Base-by-base conservation (phyloP, 495 filamentous ascomycete genomes). In the Cercophora sp. region DNA sequence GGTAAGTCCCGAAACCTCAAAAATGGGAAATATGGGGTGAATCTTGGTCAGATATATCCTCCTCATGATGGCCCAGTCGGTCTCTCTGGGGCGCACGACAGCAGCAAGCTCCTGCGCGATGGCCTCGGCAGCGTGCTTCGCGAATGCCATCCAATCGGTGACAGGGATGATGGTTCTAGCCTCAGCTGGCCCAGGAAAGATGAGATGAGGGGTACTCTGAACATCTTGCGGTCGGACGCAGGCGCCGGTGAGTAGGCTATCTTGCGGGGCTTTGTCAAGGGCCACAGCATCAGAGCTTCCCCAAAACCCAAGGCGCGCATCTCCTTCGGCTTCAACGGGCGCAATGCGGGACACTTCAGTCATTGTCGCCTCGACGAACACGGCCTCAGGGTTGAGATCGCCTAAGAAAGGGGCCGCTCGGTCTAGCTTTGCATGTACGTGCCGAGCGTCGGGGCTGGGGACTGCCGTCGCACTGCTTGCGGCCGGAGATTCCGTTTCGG, bases 311-410 rank as follows among this genome's bases (percentile, higher is more conserved):
- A 70, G 50, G 18, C 49, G 26, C 0, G 49, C 22, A 13, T 31
- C 37, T 1, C n/a, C 37, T 20, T 63, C 64, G 8, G 68, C 62
- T 15, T 61, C 69, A 11, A 64, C 66, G 11, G 63, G 60, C 10
- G 64, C 66, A n/a, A 61, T 57, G n/a, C 64, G 62, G 5, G 67
- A 73, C 8, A 62, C 65, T 25, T 68, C 57, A 44, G 60, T 62
- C 19, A 74, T 72, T 22, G 68, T 72, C 10, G 65, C 70, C 27
- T 75, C 70, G 48, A 77, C 67, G 19, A 82, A 66, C 8, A 78
- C 72, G 22, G 72, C 69, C 56, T 79, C 75, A n/a, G 78, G 78
- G 57, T 74, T 80, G 10, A 77, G 47, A 40, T 81, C 77, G 20
- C 78, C 77, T 16, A 79, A 62, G 40, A 79, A 82, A 1, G 71